Percentiles rank a stretch among this genome's conserved stretches.
Evolutionary conservation across 2,329 filamentous ascomycete species (phyloP).

Genomic region (Fusarium sulawesiense): DNA sequence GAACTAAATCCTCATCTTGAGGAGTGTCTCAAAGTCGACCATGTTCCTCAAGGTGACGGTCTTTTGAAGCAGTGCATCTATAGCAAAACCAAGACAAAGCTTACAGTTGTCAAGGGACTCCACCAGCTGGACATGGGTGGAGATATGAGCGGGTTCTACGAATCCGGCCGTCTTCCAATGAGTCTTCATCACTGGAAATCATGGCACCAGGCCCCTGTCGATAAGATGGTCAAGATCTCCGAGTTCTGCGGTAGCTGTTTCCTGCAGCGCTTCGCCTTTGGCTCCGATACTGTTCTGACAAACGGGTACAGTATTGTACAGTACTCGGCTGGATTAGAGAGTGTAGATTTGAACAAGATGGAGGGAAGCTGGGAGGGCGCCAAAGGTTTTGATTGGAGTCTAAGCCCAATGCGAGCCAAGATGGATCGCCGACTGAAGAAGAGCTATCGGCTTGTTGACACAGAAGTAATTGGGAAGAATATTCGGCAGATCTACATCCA

Average conservation of each 20-base stretch:
- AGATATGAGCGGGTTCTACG: conserved; percentile 70
- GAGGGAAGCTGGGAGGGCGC: conserved; percentile 67
- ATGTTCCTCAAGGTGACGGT: conserved; percentile 61
- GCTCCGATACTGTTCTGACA: conserved; percentile 61
- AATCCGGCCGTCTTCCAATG: conserved; percentile 64
- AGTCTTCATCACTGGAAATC: conserved; percentile 73
- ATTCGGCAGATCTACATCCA: conserved; percentile 68
- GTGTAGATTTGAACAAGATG: conserved; percentile 57
- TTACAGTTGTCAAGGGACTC: conserved; percentile 67
- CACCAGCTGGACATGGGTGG: conserved; percentile 67
- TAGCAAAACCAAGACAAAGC: conserved; percentile 62
- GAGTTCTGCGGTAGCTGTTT: conserved; percentile 69
- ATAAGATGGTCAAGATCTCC: conserved; percentile 61
- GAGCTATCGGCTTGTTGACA: conserved; percentile 62
- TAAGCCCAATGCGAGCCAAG: conserved; percentile 62
- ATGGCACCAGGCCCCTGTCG: conserved; percentile 65
- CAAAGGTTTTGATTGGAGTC: conserved; percentile 62
- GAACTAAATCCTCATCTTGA: conserved; percentile 61
- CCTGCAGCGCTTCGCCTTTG: conserved; percentile 65
- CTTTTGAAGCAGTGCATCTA: conserved; percentile 69
- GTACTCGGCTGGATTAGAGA: conserved; percentile 57
- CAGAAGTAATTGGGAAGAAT: conserved; percentile 55
- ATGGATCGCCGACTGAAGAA: conserved; percentile 58
- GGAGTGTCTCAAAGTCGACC: conserved; percentile 55
- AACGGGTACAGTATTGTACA: conserved; percentile 69